phyloP scores from a whole-genome alignment of 495 filamentous ascomycete genomes.

The Aspergillus panamensis region DNA sequence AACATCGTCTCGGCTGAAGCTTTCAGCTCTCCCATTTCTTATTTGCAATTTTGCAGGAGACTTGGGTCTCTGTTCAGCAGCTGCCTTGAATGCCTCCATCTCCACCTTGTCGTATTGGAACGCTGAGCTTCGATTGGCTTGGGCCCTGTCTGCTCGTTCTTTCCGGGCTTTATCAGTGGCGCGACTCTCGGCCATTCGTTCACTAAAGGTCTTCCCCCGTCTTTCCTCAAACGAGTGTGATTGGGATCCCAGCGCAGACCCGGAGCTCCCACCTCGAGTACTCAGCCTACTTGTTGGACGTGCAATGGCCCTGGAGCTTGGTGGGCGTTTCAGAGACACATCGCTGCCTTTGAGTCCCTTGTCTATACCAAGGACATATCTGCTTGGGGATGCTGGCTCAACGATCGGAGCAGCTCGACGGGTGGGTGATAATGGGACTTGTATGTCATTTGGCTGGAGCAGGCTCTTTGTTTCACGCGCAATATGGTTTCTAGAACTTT shows the following conservation, averaged over 20 bases:
- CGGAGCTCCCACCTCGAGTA: constrained; percentile 28
- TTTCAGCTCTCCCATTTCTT: constrained; percentile 42
- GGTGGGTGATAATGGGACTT: constrained; percentile 81
- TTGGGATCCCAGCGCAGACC: constrained; percentile 28
- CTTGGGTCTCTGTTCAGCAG: constrained; percentile 45
- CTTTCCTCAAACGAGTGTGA: constrained; percentile 26
- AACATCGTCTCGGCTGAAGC: constrained; percentile 63
- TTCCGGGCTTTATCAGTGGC: constrained; percentile 44
- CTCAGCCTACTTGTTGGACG: constrained; percentile 36
- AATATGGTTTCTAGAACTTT: constrained; percentile 16
- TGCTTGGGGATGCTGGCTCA: constrained; percentile 69
- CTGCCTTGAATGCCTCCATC: constrained; percentile 61
- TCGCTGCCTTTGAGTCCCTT: constrained; percentile 79
- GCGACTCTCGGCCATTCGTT: constrained; percentile 70
- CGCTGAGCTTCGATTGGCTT: constrained; percentile 61
- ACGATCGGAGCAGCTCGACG: constrained; percentile 44
- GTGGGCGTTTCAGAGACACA: constrained; percentile 77
- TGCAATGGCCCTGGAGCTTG: constrained; percentile 31
- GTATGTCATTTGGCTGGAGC: constrained; percentile 42
- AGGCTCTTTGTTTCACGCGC: constrained; percentile 25
- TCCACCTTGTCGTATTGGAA: constrained; percentile 67
- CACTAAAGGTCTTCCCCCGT: constrained; percentile 73
- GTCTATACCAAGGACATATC: constrained; percentile 83
- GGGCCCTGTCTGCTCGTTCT: constrained; percentile 53
- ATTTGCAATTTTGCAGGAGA: constrained; percentile 40